phyloP scores from a whole-genome alignment of 2,329 filamentous ascomycete species.

The Aureobasidium sp. region DNA sequence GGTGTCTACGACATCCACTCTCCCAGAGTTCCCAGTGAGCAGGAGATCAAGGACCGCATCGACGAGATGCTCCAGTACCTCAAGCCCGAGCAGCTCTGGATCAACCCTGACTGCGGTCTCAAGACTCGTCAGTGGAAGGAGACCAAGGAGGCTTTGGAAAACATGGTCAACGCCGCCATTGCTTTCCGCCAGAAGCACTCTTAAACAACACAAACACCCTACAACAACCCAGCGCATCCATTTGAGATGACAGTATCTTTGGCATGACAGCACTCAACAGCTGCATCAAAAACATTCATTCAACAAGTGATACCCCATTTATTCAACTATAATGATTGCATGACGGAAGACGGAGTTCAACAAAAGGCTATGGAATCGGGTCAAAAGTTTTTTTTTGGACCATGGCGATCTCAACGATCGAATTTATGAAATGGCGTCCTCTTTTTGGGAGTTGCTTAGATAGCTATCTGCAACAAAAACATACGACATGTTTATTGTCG shows the following conservation, averaged over 20 bases:
- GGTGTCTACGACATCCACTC: constrained; percentile 99
- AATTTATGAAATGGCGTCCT: constrained; percentile 11
- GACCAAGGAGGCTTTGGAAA: constrained; percentile 90
- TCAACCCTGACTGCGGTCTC: constrained; percentile 98
- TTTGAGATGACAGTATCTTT: constrained; percentile 11
- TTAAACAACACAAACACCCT: neutral
- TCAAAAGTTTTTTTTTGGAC: constrained; percentile 20
- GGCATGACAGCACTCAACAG: constrained; percentile 20
- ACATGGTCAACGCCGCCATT: constrained; percentile 99
- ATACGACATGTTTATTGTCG: neutral
- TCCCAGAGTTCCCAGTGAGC: constrained; percentile 89
- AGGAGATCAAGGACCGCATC: constrained; percentile 97
- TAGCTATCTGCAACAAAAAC: constrained; percentile 8
- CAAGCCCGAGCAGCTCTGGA: constrained; percentile 98
- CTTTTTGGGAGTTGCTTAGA: constrained; percentile 14
- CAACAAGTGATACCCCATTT: constrained; percentile 28
- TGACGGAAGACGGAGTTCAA: constrained; percentile 26
- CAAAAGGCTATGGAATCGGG: constrained; percentile 21
- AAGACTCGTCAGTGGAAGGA: constrained; percentile 99
- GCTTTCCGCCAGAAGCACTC: constrained; percentile 66
- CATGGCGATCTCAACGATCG: constrained; percentile 27
- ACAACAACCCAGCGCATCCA: constrained; percentile 17
- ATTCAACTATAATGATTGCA: constrained; percentile 20
- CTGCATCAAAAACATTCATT: constrained; percentile 21
- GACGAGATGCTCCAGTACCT: constrained; percentile 96